These are phyloP conservation scores for Pythium myriotylum DNA, from an alignment of 352 stramenopile species.

Conservation along the genomic window DNA sequence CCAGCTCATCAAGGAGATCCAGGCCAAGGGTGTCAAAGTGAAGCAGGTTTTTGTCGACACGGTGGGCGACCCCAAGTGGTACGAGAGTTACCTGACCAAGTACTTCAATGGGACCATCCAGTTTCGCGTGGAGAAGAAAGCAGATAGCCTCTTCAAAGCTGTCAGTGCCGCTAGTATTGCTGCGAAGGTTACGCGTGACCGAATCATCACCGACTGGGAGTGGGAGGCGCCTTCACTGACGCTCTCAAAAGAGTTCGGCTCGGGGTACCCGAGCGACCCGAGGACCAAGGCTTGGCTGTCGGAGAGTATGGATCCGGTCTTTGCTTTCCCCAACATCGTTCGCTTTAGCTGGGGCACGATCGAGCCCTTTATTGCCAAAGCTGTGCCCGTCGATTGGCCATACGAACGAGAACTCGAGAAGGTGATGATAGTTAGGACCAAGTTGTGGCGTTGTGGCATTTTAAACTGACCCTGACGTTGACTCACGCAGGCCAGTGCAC, in stretches of 20 bases:
- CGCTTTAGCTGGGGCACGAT: constrained; percentile 86
- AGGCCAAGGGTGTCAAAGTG: constrained; percentile 85
- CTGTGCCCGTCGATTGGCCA: constrained; percentile 33
- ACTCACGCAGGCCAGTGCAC: constrained; percentile 63
- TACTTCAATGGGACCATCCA: constrained; percentile 88
- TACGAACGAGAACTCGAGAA: constrained; percentile 38
- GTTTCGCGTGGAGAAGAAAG: constrained; percentile 97
- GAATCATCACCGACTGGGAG: constrained; percentile 86
- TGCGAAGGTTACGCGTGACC: constrained; percentile 94
- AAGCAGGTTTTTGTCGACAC: constrained; percentile 95
- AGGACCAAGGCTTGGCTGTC: constrained; percentile 90
- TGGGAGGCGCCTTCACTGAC: constrained; percentile 78
- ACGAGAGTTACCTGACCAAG: constrained; percentile 92
- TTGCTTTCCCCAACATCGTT: constrained; percentile 83
- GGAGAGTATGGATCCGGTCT: constrained; percentile 80
- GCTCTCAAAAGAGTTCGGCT: constrained; percentile 81
- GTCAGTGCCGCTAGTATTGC: constrained; percentile 93
- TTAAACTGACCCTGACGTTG: too few relatives aligned
- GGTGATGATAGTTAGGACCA: constrained; percentile 1
- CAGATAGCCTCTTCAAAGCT: constrained; percentile 95
- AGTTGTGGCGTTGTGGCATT: neutral
- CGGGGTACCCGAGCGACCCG: constrained; percentile 92
- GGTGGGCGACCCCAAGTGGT: constrained; percentile 91
- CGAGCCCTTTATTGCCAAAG: constrained; percentile 36
- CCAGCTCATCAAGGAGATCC: constrained; percentile 90